Evolutionary conservation across 768 basidiomycete genomes (phyloP).

Genomic region (Serendipita sp.): DNA sequence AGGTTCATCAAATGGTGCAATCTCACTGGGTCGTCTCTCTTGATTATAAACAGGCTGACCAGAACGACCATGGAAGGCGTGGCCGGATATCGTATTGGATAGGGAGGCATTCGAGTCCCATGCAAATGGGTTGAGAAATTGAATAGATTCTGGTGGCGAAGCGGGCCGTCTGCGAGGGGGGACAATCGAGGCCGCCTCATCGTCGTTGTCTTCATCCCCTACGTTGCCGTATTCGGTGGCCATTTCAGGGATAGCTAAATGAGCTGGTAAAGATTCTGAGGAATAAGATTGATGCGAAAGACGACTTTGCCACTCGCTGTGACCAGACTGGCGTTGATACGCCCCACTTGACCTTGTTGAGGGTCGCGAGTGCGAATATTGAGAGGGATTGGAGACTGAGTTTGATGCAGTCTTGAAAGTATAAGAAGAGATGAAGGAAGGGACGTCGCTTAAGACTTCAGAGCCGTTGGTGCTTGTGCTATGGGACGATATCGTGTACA

Average conservation of each 20-base stretch:
- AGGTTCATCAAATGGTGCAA: slow-evolving; percentile 3
- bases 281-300: background rate
- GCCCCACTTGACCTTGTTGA: background rate
- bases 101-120: background rate
- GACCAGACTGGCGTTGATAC: background rate
- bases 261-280: background rate
- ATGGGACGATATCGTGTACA: background rate
- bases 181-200: background rate
- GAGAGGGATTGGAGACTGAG: background rate
- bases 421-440: background rate
- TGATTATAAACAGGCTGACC: background rate
- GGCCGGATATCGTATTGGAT: background rate
- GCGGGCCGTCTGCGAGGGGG: background rate
- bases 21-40: background rate
- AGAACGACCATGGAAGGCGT: background rate
- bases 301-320: background rate
- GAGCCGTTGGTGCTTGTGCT: background rate
- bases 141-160: background rate
- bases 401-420: background rate
- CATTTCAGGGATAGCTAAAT: background rate
- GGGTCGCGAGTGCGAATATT: background rate
- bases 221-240: no score
- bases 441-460: background rate
- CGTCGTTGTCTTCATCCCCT: background rate
- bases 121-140: background rate